Evolutionary conservation across 83 land plant genomes (phyloP).

Genomic region (Thuja plicata): DNA sequence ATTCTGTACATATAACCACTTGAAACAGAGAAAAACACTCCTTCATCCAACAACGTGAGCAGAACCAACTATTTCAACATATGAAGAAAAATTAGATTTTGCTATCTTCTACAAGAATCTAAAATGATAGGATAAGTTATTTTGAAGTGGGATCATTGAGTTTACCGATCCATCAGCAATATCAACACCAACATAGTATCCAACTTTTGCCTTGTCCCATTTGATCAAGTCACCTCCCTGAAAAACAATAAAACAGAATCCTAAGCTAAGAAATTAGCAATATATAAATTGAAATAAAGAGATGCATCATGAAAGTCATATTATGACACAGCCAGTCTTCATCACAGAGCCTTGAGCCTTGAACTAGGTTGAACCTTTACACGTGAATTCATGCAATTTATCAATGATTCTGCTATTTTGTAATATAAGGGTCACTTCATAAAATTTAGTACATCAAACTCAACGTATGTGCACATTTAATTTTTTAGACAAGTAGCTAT

Average conservation of each 20-base stretch:
- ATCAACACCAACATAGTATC: constrained; percentile 94
- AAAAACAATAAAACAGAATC: constrained; percentile 3
- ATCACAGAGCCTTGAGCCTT: neutral
- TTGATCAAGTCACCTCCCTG: constrained; percentile 97
- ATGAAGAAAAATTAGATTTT: neutral
- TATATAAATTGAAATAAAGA: neutral
- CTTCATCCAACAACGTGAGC: neutral
- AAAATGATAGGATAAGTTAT: neutral
- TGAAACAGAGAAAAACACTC: neutral
- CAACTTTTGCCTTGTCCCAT: constrained; percentile 93
- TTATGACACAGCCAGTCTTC: neutral
- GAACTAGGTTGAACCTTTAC: neutral
- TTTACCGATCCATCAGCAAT: constrained; percentile 93
- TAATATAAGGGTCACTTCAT: neutral
- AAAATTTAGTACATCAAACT: neutral
- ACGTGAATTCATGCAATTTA: neutral
- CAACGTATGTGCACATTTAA: neutral
- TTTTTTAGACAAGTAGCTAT: neutral
- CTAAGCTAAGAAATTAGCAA: neutral
- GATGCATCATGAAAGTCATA: neutral
- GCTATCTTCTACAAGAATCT: neutral
- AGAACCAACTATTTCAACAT: neutral
- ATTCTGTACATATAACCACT: neutral
- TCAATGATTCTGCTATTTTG: neutral
- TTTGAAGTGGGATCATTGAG: neutral